These are phyloP conservation scores for Aphanomyces cochlioides DNA, from an alignment of 352 stramenopile species.

Conservation along the genomic window DNA sequence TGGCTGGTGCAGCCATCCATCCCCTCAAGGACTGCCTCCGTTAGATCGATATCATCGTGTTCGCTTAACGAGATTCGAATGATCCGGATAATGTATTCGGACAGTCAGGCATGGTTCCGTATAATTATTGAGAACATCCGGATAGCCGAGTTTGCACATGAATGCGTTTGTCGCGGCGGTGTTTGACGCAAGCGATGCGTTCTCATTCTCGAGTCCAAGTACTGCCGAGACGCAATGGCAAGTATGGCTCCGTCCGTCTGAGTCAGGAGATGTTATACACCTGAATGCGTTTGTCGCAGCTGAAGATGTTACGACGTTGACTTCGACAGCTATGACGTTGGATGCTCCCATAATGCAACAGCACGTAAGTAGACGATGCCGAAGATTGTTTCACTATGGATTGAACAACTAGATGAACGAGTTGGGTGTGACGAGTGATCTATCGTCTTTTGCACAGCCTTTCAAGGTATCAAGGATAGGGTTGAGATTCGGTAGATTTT, in stretches of 20 bases:
- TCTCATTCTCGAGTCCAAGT: not conserved
- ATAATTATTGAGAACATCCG: not conserved
- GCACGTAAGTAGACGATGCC: not conserved
- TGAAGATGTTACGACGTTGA: constrained; percentile 3
- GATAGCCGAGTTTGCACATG: constrained; percentile 15
- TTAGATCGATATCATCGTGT: too few species aligned
- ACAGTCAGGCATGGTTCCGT: not conserved
- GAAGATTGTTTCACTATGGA: not conserved
- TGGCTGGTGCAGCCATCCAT: too few species aligned
- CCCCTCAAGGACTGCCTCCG: too few species aligned
- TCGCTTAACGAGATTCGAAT: too few species aligned
- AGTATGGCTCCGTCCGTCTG: constrained; percentile 17
- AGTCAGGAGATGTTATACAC: not conserved
- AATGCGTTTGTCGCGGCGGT: constrained; percentile 20
- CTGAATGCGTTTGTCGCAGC: constrained; percentile 3
- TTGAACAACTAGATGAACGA: constrained; percentile 23
- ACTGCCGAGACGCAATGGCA: constrained; percentile 7
- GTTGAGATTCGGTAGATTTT: too few species aligned
- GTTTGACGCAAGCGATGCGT: constrained; percentile 8
- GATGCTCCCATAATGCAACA: not conserved
- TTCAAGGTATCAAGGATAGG: constrained; percentile 22
- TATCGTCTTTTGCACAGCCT: constrained; percentile 22
- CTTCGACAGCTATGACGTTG: not conserved
- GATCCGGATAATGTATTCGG: not conserved
- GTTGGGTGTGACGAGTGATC: constrained; percentile 20